Evolutionary conservation across 257 asterid species (phyloP).

Genomic region (Solanum ossicruentum): DNA sequence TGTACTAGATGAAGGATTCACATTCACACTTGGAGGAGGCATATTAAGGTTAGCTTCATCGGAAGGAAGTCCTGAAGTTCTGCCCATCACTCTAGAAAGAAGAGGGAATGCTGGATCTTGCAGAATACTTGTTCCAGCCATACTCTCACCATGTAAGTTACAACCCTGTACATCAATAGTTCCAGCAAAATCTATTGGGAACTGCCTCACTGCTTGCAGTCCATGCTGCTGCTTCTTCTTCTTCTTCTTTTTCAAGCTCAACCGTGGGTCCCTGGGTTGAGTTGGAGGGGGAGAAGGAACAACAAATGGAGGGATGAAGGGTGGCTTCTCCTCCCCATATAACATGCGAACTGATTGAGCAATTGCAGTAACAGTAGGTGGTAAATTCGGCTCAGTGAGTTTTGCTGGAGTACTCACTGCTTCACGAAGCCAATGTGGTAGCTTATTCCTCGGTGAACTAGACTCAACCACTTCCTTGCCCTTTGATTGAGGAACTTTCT

Average conservation of each 20-base stretch:
- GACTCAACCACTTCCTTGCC: conserved; percentile 48
- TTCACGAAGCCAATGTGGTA: conserved; percentile 97
- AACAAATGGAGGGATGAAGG: conserved; percentile 66
- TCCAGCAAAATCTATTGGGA: conserved; percentile 10
- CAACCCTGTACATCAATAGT: not conserved
- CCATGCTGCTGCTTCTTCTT: conserved; percentile 19
- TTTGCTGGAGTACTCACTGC: conserved; percentile 58
- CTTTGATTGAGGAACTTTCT: conserved; percentile 17
- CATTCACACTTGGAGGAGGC: conserved; percentile 2
- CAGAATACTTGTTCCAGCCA: conserved; percentile 23
- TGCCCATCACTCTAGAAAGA: conserved; percentile 12
- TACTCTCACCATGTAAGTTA: conserved; percentile 20
- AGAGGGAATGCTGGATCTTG: conserved; percentile 9
- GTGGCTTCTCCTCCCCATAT: conserved; percentile 46
- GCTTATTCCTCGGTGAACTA: conserved; percentile 33
- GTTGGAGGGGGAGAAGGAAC: conserved; percentile 69
- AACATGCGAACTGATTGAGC: conserved; percentile 76
- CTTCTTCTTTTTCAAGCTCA: conserved; percentile 36
- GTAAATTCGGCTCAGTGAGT: conserved; percentile 32
- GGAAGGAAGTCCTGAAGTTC: conserved; percentile 8
- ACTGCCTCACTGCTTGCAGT: conserved; percentile 7
- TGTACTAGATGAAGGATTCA: conserved; percentile 20
- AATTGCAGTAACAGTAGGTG: conserved; percentile 66
- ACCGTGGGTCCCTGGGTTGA: conserved; percentile 63
- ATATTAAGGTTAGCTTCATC: conserved; percentile 8